Percentiles rank a stretch among this genome's conserved stretches.
Evolutionary conservation across 2,329 filamentous ascomycete genomes (phyloP).

Genomic region (Penicillium hordei): DNA sequence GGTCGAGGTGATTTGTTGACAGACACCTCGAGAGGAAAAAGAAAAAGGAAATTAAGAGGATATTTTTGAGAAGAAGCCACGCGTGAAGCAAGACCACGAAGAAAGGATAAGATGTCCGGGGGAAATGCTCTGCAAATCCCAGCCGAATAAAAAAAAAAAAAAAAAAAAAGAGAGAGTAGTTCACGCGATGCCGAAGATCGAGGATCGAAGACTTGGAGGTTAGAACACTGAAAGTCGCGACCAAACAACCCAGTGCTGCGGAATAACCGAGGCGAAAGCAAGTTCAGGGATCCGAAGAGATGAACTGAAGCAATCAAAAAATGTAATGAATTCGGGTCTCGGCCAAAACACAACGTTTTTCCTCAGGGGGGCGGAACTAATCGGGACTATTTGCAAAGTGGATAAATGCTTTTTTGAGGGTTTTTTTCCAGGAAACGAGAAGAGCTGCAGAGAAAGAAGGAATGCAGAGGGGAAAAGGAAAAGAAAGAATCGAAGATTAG

Average conservation of each 20-base stretch:
- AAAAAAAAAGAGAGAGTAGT: constrained; percentile 22
- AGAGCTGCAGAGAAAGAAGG: constrained; percentile 32
- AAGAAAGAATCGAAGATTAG: constrained; percentile 33
- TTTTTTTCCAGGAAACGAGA: constrained; percentile 26
- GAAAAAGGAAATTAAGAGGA: constrained; percentile 15
- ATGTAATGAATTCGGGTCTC: constrained; percentile 19
- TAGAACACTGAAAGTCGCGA: constrained; percentile 19
- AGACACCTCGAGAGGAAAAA: background rate
- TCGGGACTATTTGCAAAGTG: constrained; percentile 25
- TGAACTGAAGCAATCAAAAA: background rate
- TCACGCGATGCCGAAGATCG: constrained; percentile 22
- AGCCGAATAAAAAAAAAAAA: constrained; percentile 20
- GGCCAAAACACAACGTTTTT: constrained; percentile 24
- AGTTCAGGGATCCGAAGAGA: constrained; percentile 5
- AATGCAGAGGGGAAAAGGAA: constrained; percentile 28
- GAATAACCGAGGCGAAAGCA: constrained; percentile 3
- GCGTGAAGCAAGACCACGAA: constrained; percentile 10
- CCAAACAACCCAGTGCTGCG: constrained; percentile 4
- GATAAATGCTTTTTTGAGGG: constrained; percentile 20
- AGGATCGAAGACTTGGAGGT: constrained; percentile 18
- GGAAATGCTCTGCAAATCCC: constrained; percentile 43
- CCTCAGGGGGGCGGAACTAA: constrained; percentile 28
- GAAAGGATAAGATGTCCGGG: constrained; percentile 14
- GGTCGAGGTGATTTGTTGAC: constrained; percentile 4
- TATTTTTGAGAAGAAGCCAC: constrained; percentile 14